Conservation (phyloP, 2,329 filamentous ascomycete species). For the Epichloe gansuensis region DNA sequence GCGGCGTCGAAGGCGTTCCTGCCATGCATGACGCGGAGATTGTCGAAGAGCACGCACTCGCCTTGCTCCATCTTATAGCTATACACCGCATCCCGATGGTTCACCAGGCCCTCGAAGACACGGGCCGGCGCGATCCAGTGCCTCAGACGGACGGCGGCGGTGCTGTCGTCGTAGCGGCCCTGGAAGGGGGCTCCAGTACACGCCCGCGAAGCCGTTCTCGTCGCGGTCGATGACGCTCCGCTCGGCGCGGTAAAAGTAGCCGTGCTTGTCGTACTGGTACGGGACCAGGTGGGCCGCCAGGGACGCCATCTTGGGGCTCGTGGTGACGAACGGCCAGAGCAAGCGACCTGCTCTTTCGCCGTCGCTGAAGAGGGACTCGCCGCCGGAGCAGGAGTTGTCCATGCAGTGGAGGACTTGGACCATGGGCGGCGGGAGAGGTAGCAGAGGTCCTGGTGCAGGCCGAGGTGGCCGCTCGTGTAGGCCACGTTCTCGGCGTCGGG, state of each 20-base stretch:
- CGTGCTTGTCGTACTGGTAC: conserved; percentile 59
- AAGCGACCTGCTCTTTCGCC: conserved; percentile 46
- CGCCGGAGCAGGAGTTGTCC: conserved; percentile 65
- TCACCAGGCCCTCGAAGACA: conserved; percentile 47
- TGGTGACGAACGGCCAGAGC: conserved; percentile 14
- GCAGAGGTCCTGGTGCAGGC: conserved; percentile 86
- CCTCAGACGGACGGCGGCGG: conserved; percentile 11
- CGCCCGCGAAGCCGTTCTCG: conserved; percentile 13
- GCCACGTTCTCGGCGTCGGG: conserved; percentile 82
- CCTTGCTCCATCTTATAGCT: conserved; percentile 66
- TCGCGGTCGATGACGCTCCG: conserved; percentile 40
- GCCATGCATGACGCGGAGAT: conserved; percentile 74
- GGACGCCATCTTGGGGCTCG: conserved; percentile 4
- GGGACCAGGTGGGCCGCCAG: conserved; percentile 27
- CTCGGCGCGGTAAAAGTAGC: conserved; percentile 47
- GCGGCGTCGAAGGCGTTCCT: conserved; percentile 58
- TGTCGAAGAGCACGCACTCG: conserved; percentile 90
- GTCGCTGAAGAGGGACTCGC: conserved; percentile 80
- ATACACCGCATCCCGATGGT: conserved; percentile 46
- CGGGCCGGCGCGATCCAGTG: conserved; percentile 37
- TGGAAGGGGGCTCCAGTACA: conserved; percentile 73
- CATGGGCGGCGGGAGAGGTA: conserved; percentile 72
- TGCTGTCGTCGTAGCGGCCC: conserved; percentile 27
- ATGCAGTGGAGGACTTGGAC: conserved; percentile 86
- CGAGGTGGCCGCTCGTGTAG: conserved; percentile 71